Conservation (phyloP, 805 yeast species). For the Metschnikowia proteae region DNA sequence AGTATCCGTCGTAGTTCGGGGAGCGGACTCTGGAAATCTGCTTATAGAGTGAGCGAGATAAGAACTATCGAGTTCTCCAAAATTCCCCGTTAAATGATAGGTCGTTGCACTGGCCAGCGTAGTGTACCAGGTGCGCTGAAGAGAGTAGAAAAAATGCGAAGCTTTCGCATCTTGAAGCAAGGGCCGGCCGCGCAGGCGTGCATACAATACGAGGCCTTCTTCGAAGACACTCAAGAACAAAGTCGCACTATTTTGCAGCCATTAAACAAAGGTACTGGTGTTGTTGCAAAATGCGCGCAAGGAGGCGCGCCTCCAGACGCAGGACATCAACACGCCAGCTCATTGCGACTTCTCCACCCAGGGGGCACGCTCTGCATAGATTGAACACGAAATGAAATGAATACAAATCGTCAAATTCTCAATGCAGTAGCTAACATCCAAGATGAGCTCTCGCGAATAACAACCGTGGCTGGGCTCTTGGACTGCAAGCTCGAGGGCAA, state of each 20-base stretch:
- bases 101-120: too few species aligned
- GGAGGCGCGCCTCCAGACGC: not conserved
- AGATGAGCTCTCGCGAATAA: slow-evolving; percentile 13
- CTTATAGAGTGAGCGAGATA: too few species aligned
- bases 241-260: slow-evolving; percentile 6
- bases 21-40: too few species aligned
- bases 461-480: slow-evolving; percentile 10
- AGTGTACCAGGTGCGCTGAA: too few species aligned
- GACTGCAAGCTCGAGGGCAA: slow-evolving; percentile 3
- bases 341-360: not conserved
- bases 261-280: slow-evolving; percentile 1
- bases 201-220: not conserved
- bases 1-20: too few species aligned
- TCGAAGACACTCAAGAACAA: not conserved
- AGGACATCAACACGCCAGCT: not conserved
- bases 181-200: not conserved
- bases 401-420: slow-evolving; percentile 12
- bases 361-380: not conserved
- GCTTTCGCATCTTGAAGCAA: not conserved
- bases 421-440: slow-evolving; percentile 16
- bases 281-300: slow-evolving; percentile 6
- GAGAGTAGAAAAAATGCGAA: not conserved
- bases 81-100: too few species aligned
- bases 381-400: slow-evolving; percentile 9
- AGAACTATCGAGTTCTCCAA: too few species aligned